Percentiles rank a stretch among this genome's conserved stretches.
Evolutionary conservation across 108 stramenopile genomes (phyloP).

Genomic region (Stephanodiscus triporus): DNA sequence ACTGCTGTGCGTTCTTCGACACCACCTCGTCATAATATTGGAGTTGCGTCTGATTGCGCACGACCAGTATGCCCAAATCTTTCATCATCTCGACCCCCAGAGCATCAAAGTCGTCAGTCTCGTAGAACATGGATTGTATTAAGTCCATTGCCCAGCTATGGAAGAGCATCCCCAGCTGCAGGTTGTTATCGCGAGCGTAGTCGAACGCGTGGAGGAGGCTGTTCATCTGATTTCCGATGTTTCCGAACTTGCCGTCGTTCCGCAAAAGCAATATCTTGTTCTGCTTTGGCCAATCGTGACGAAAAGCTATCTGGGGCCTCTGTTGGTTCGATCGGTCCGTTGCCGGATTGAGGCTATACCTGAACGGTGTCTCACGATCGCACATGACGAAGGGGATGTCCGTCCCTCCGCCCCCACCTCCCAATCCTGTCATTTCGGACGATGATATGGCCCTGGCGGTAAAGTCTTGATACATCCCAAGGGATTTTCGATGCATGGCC

Average conservation of each 20-base stretch:
- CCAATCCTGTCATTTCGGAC: neutral
- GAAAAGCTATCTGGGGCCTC: neutral
- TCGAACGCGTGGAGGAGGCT: slow-evolving; percentile 32
- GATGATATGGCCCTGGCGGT: neutral
- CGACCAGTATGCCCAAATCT: slow-evolving; percentile 30
- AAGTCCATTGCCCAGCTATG: slow-evolving; percentile 36
- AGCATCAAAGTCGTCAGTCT: slow-evolving; percentile 6
- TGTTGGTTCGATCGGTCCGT: neutral
- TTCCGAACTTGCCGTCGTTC: slow-evolving; percentile 7
- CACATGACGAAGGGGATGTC: neutral
- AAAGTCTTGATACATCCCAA: neutral
- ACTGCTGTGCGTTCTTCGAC: slow-evolving; percentile 13
- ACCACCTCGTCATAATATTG: slow-evolving; percentile 10
- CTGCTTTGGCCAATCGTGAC: slow-evolving; percentile 1
- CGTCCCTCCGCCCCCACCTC: neutral
- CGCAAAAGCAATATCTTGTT: slow-evolving; percentile 7
- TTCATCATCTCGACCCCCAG: neutral
- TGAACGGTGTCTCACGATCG: neutral
- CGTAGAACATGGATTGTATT: slow-evolving; percentile 18
- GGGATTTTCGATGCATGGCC: neutral
- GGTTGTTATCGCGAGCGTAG: slow-evolving; percentile 35
- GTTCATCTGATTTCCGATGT: slow-evolving; percentile 36
- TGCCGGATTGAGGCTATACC: neutral
- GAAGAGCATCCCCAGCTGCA: slow-evolving; percentile 26
- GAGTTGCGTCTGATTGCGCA: slow-evolving; percentile 10